Evolutionary conservation across 2,329 filamentous ascomycete species (phyloP), one percentile per base, ranked within the genome.

Genomic region (Monilinia fructigena): DNA sequence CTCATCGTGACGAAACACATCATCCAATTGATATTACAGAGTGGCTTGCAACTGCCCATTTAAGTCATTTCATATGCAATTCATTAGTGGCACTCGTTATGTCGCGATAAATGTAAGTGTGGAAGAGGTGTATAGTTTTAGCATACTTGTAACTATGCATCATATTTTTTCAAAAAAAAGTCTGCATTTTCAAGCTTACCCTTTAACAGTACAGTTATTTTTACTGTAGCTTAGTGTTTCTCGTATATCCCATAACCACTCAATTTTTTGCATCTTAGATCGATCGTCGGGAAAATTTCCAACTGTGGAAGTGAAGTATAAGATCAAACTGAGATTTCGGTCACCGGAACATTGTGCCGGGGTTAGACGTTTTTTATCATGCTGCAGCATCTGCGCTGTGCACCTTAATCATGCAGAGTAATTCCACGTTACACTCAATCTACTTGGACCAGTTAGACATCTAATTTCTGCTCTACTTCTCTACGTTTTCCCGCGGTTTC

Each of bases 341-440:
- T 60, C 58, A 60, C 58, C 58, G 58, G 58, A 60, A 60, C 58
- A 60, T 60, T 50, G 4, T 50, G 45, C 58, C 31, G 58, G 58
- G 42, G 28, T 28, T 38, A 50, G 45, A 60, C 58, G 58, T 60
- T 50, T 50, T 60, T 50, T 50, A 50, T 60, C 45, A 60, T 50
- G 28, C 45, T 60, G 45, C 58, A 28, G 45, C 58, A 60, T 60
- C 58, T 38, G 45, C 58, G 45, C 45, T 48, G 45, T 28, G 45
- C 28, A 60, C 42, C 48, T n/a, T n/a, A 60, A 18, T 60, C 38
- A 60, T 60, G 58, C 58, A 60, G 45, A 60, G 14, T 50, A 50
- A 26, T 38, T n/a, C 50, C 45, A 50, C 8, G 58, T 60, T 50
- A 31, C 31, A 60, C 58, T 26, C 8, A 26, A 38, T 50, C 7